Base-by-base conservation (phyloP, 2,329 filamentous ascomycete species). In the Microcyclospora pomicola region DNA sequence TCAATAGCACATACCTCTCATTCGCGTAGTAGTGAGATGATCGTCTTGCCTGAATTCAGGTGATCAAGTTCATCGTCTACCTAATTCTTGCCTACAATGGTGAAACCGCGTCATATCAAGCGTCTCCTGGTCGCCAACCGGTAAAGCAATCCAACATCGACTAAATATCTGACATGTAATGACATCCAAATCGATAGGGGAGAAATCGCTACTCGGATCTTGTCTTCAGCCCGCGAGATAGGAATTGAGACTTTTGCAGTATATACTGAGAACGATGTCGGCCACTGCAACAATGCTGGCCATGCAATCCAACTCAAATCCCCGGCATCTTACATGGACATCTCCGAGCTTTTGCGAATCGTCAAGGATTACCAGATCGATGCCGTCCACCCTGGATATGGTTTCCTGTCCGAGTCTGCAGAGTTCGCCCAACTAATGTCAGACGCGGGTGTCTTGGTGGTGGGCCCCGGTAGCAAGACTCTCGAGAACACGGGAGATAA, bases 171-270 rank as follows among this genome's bases (percentile, higher is more conserved):
- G 19, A 24, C 19, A 24, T 24, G 5, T 24, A 7, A 24, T 24
- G 7, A 7, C 7, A 24, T 5, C 9, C 11, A 31, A n/a, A 19
- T 31, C 14, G 6, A 15, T 37, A 75, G 73, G 59, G 76, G 75
- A 39, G 76, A 80, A 54, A 78, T 80, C 36, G 74, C 75, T 38
- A 67, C 72, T 2, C 66, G 75, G 10, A 74, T 79, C 34, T 59
- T 78, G 27, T 66, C 68, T 24, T 66, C 74, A 39, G 71, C 71
- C n/a, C 63, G 72, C 31, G 75, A 80, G 54, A 59, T 77, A 2
- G 60, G 59, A 10, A 60, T 76, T 7, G 66, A 73, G 38, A 75
- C 72, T 1, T 71, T 67, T 44, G 66, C 69, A 14, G 51, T 77
- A 2, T 75, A 72, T 51, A 72, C 71, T 6, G 49, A 63, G 2